Percentiles rank a stretch among this genome's conserved stretches.
These are phyloP conservation scores for Dillenia suffruticosa DNA, from an alignment of 164 flowering plant species.

Conservation along the genomic window DNA sequence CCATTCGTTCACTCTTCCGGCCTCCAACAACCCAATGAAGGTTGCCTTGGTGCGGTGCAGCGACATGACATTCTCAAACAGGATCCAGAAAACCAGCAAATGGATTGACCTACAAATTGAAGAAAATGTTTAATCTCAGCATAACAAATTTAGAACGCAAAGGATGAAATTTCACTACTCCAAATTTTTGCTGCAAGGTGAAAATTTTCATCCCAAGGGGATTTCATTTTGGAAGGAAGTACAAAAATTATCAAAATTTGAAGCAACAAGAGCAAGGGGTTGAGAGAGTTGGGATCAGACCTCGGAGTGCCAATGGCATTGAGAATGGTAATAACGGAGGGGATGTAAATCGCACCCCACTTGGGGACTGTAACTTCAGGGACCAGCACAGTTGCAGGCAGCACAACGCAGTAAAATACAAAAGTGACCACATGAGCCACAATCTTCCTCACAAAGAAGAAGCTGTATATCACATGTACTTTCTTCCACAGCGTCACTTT, in stretches of 20 bases:
- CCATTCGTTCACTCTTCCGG: conserved; percentile 95
- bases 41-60: conserved; percentile 94
- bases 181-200: too few species aligned
- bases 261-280: too few species aligned
- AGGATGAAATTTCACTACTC: background rate
- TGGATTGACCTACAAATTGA: conserved; percentile 69
- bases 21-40: conserved; percentile 78
- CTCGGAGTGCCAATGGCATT: conserved; percentile 98
- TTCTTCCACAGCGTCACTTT: conserved; percentile 91
- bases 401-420: conserved; percentile 78
- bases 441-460: conserved; percentile 93
- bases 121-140: background rate
- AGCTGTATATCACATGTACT: conserved; percentile 90
- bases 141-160: background rate
- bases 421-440: conserved; percentile 88
- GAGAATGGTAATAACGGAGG: conserved; percentile 78
- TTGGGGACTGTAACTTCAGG: conserved; percentile 90
- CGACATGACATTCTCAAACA: conserved; percentile 98
- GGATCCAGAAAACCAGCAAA: conserved; percentile 86
- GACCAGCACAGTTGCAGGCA: conserved; percentile 73
- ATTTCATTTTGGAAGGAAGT: too few species aligned
- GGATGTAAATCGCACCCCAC: conserved; percentile 95
- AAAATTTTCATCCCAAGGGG: too few species aligned
- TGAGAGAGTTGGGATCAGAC: conserved; percentile 17
- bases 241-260: too few species aligned